Evolutionary conservation across 208 protist species (phyloP).

Genomic region (Acanthamoeba triangularis): DNA sequence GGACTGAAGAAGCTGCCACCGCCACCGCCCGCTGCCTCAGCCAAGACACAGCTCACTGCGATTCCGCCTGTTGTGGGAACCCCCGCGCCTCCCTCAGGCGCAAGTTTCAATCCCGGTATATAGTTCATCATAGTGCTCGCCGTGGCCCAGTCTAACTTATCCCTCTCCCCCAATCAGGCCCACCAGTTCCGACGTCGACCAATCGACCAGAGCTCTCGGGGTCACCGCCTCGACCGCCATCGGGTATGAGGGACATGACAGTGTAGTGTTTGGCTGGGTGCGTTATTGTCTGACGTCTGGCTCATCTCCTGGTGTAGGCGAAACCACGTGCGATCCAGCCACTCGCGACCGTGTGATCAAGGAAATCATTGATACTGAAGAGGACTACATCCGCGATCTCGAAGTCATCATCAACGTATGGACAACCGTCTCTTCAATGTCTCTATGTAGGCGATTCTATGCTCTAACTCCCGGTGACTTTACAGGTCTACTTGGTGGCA

Average conservation of each 20-base stretch:
- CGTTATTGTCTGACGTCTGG: neutral
- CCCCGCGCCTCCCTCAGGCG: neutral
- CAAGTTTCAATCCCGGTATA: neutral
- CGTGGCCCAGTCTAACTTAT: too few relatives aligned
- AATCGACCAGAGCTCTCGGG: constrained; percentile 31
- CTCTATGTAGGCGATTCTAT: too few relatives aligned
- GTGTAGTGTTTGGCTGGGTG: neutral
- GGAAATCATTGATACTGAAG: constrained; percentile 77
- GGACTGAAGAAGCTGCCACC: constrained; percentile 17
- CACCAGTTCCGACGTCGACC: neutral
- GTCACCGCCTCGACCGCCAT: neutral
- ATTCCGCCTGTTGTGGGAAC: neutral
- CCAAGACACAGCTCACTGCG: neutral
- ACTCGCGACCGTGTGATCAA: constrained; percentile 70
- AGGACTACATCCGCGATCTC: constrained; percentile 79
- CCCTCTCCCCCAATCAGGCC: neutral
- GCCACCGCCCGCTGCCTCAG: neutral
- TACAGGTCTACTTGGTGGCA: neutral
- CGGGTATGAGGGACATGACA: neutral
- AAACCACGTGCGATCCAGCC: neutral
- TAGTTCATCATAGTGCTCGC: too few relatives aligned
- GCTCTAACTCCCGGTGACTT: neutral
- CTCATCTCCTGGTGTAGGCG: neutral
- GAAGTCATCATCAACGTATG: constrained; percentile 71
- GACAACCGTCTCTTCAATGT: neutral